phyloP scores from a whole-genome alignment of 2,329 filamentous ascomycete genomes.

The Neodidymelliopsis sp. region DNA sequence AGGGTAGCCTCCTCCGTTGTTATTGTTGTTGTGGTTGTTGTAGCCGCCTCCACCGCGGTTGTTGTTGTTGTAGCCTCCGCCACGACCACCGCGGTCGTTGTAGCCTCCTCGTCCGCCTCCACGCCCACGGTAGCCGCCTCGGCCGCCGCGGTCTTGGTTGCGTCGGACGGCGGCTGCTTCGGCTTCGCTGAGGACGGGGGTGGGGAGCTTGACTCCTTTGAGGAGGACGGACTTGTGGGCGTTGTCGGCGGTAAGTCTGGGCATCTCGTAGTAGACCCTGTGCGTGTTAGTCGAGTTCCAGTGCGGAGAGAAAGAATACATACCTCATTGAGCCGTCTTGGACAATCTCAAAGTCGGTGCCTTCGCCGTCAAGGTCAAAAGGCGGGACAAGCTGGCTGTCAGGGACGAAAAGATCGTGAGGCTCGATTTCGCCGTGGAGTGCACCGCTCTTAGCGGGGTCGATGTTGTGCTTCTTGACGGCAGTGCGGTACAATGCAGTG shows the following conservation, averaged over 20 bases:
- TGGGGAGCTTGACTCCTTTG: constrained; percentile 77
- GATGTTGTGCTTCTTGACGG: constrained; percentile 67
- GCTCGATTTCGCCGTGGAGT: constrained; percentile 79
- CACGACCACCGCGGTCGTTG: constrained; percentile 30
- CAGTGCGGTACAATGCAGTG: constrained; percentile 90
- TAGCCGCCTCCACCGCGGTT: constrained; percentile 25
- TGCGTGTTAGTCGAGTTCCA: constrained; percentile 39
- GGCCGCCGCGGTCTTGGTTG: constrained; percentile 75
- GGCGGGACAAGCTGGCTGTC: constrained; percentile 83
- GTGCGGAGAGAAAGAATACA: constrained; percentile 41
- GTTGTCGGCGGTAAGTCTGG: constrained; percentile 64
- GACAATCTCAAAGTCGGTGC: constrained; percentile 37
- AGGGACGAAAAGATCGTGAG: constrained; percentile 83
- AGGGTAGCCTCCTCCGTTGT: constrained; percentile 31
- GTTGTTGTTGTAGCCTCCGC: constrained; percentile 26
- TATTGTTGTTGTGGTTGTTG: constrained; percentile 27
- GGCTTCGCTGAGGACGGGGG: constrained; percentile 71
- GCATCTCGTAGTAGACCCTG: constrained; percentile 87
- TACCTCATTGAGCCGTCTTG: constrained; percentile 80
- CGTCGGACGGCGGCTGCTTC: constrained; percentile 71
- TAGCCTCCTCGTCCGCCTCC: constrained; percentile 44
- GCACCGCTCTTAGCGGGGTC: constrained; percentile 79
- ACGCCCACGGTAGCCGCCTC: constrained; percentile 60
- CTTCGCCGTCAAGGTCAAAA: constrained; percentile 64
- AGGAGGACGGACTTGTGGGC: constrained; percentile 94